These are phyloP conservation scores for Umbelopsis sp. DNA, from an alignment of 371 early-diverging fungal genomes.

Conservation along the genomic window DNA sequence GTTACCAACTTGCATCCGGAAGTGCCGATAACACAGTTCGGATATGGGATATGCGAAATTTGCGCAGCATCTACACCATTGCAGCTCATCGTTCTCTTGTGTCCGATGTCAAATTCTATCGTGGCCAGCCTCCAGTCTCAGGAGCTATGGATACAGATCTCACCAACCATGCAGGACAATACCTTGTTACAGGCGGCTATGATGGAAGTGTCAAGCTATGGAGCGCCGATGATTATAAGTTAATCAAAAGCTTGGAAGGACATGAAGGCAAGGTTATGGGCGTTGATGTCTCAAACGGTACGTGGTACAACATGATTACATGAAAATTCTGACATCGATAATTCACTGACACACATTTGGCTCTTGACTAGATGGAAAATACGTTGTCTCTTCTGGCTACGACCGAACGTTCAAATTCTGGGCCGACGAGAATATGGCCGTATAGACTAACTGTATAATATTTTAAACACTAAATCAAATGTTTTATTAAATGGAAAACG, in stretches of 20 bases:
- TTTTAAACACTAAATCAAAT: neutral
- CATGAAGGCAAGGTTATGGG: constrained; percentile 92
- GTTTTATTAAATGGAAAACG: neutral
- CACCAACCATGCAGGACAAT: constrained; percentile 55
- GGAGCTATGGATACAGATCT: constrained; percentile 32
- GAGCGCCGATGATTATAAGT: constrained; percentile 92
- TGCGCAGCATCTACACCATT: constrained; percentile 79
- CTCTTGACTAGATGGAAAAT: constrained; percentile 66
- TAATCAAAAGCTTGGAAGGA: constrained; percentile 84
- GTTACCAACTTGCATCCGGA: constrained; percentile 81
- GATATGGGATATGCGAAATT: constrained; percentile 89
- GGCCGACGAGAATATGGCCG: constrained; percentile 61
- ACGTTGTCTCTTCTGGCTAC: constrained; percentile 84
- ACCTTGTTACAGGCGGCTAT: constrained; percentile 74
- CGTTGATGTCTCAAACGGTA: constrained; percentile 81
- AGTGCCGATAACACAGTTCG: constrained; percentile 84
- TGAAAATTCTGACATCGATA: neutral
- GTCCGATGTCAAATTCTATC: constrained; percentile 76
- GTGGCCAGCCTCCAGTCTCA: constrained; percentile 23
- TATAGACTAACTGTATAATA: constrained; percentile 29
- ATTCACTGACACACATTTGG: constrained; percentile 15
- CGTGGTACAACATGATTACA: constrained; percentile 12
- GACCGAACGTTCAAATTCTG: constrained; percentile 96
- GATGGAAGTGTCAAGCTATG: constrained; percentile 94
- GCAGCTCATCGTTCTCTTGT: constrained; percentile 93